Evolutionary conservation across 2,329 filamentous ascomycete species (phyloP), one percentile per base, ranked within the genome.

Genomic region (Aspergillus sergii): DNA sequence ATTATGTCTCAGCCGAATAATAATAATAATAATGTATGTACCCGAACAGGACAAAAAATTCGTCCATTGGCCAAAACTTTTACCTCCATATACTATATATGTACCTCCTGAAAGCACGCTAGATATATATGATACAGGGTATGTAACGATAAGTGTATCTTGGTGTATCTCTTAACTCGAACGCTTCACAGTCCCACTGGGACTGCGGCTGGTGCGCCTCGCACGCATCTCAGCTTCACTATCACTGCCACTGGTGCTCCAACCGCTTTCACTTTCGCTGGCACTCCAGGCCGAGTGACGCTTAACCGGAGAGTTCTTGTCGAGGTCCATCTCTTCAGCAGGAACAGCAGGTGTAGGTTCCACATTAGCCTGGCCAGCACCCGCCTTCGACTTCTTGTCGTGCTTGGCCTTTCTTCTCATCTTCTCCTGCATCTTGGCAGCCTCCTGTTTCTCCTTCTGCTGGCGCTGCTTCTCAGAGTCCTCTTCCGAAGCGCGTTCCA

Each of bases 221-320:
- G 2, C 8, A 16, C 32, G 48, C 12, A 12, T 39, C 26, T 41
- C 34, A 14, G 30, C 39, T 45, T 57, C 60, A 50, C 57, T 55
- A 14, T 64, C 68, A 48, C 58, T 56, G 6, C 62, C 73, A 62
- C 72, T 75, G 2, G 70, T 74, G 50, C 67, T 70, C 76, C 76
- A 79, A 4, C 75, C 76, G 34, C 66, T 71, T 58, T 78, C 76
- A 60, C 75, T 78, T 61, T 78, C 76, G 61, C 75, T 75, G 1
- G 73, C 76, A 69, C 72, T 74, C 72, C 73, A 79, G 50, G 69
- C 67, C 28, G 74, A 75, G n/a, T 61, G 46, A 36, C 32, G 34
- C 16, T 55, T 57, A 19, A 39, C 51, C 14, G 32, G 57, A 28
- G 41, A 41, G 23, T 41, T 55, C 51, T 61, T 51, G 21, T 58